Conservation (phyloP, 78 protist species). For the Dictyostelium capitatum region DNA sequence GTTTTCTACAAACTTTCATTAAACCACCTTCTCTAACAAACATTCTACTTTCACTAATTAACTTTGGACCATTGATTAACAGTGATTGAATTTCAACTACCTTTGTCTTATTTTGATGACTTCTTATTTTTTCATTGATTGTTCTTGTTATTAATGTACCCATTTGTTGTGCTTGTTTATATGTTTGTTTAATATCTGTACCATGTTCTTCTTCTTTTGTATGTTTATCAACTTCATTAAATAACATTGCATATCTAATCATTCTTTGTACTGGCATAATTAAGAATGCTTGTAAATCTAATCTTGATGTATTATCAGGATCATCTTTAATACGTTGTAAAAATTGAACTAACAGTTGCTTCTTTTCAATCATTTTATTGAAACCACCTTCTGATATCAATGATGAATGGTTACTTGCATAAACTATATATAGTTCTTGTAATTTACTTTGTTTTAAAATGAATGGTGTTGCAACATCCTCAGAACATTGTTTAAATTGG, state of each 20-base stretch:
- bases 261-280: slow-evolving; percentile 84
- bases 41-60: slow-evolving; percentile 21
- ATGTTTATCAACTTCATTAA: slow-evolving; percentile 39
- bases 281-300: slow-evolving; percentile 39
- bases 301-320: background rate
- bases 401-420: slow-evolving; percentile 19
- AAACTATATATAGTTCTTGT: background rate
- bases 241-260: slow-evolving; percentile 51
- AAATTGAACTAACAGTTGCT: slow-evolving; percentile 35
- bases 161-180: slow-evolving; percentile 17
- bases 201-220: slow-evolving; percentile 49
- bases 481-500: background rate
- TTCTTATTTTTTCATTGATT: slow-evolving; percentile 65
- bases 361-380: slow-evolving; percentile 49
- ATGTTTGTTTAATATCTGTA: background rate
- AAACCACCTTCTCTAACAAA: slow-evolving; percentile 78
- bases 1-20: slow-evolving; percentile 84
- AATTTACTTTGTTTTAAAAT: background rate
- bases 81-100: slow-evolving; percentile 59
- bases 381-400: background rate
- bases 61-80: slow-evolving; percentile 40
- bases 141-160: slow-evolving; percentile 10
- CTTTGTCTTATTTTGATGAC: slow-evolving; percentile 55
- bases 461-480: slow-evolving; percentile 11
- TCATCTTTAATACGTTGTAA: slow-evolving; percentile 44